Percentiles rank a stretch among this genome's conserved stretches.
Conservation (phyloP, 2,329 filamentous ascomycete species). For the Anisogramma anomala region DNA sequence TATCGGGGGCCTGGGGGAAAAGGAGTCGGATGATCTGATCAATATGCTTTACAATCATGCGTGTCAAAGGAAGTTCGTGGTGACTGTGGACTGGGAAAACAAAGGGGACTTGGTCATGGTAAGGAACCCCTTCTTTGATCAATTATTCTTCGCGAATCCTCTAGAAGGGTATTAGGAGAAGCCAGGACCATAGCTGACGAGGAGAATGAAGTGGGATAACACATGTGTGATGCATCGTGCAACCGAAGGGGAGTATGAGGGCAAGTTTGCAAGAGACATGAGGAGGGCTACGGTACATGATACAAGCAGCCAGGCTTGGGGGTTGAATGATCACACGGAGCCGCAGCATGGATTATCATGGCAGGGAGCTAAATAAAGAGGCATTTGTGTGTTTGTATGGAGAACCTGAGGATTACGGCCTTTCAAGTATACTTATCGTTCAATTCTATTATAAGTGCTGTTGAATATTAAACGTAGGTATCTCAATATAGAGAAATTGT, state of each 20-base stretch:
- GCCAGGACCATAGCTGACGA: too few relatives aligned
- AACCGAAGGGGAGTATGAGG: not conserved
- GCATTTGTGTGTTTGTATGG: too few relatives aligned
- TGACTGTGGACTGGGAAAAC: slow-evolving; percentile 13
- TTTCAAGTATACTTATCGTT: too few relatives aligned
- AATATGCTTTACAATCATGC: slow-evolving; percentile 7
- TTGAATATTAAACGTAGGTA: too few relatives aligned
- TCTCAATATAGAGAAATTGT: too few relatives aligned
- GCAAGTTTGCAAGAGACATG: not conserved
- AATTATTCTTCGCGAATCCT: too few relatives aligned
- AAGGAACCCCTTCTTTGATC: too few relatives aligned
- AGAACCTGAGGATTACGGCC: too few relatives aligned
- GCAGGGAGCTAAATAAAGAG: too few relatives aligned
- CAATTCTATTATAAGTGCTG: too few relatives aligned
- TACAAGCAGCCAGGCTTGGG: not conserved
- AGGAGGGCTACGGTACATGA: not conserved
- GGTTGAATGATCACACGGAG: not conserved
- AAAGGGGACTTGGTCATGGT: slow-evolving; percentile 14
- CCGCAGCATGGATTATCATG: not conserved
- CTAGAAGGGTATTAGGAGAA: too few relatives aligned
- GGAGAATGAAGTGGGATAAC: too few relatives aligned
- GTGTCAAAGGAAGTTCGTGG: slow-evolving; percentile 9
- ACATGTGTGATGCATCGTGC: slow-evolving; percentile 14
- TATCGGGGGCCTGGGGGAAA: slow-evolving; percentile 25
- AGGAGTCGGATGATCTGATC: slow-evolving; percentile 24